phyloP scores from a whole-genome alignment of 495 filamentous ascomycete species.

The Aspergillus indologenus region DNA sequence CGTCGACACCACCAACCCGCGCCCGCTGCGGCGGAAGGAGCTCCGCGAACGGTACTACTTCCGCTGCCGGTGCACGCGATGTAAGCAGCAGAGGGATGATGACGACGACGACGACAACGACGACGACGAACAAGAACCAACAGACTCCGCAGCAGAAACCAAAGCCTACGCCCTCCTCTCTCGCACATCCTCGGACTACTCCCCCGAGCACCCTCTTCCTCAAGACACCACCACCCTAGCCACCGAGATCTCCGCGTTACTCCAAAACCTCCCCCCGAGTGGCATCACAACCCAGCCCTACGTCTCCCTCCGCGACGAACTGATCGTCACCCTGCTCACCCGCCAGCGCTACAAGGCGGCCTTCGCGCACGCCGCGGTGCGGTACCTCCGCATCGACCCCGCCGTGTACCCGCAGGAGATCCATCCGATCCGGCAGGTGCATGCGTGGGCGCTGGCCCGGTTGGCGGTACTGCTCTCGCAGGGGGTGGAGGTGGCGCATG shows the following conservation, averaged over 20 bases:
- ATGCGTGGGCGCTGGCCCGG: conserved; percentile 42
- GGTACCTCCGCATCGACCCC: conserved; percentile 39
- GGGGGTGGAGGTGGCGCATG: conserved; percentile 19
- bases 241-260: conserved; percentile 16
- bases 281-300: conserved; percentile 41
- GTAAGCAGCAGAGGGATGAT: conserved; percentile 21
- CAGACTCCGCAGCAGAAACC: conserved; percentile 18
- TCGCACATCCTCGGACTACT: conserved; percentile 14
- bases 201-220: no score
- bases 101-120: not conserved
- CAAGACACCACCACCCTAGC: conserved; percentile 21
- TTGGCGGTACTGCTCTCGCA: conserved; percentile 38
- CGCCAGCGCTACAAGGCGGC: conserved; percentile 30
- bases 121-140: not conserved
- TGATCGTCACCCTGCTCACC: conserved; percentile 33
- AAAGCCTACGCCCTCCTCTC: conserved; percentile 30
- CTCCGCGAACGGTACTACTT: conserved; percentile 63
- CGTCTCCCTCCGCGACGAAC: conserved; percentile 36
- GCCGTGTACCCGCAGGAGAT: conserved; percentile 27
- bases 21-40: conserved; percentile 44
- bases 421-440: conserved; percentile 44
- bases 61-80: conserved; percentile 58
- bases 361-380: conserved; percentile 38
- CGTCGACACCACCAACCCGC: conserved; percentile 57
- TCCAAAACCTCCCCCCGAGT: conserved; percentile 25